These are phyloP conservation scores for Rhizophora apiculata DNA, from an alignment of 345 rosid genomes.

Conservation along the genomic window DNA sequence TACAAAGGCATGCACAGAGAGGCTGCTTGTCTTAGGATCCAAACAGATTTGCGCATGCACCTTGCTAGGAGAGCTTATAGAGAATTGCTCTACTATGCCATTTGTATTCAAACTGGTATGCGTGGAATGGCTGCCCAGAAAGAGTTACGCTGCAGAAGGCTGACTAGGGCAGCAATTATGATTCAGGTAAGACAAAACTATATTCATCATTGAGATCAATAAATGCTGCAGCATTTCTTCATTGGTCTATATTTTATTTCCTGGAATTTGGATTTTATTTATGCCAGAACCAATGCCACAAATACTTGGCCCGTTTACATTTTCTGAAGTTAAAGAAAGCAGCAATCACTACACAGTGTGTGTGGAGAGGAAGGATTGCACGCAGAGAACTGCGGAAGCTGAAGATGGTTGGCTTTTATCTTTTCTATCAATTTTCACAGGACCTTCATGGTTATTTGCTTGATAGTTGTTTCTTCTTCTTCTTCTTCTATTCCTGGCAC, in stretches of 20 bases:
- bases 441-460: neutral
- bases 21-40: slow-evolving; percentile 78
- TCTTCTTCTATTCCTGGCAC: neutral
- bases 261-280: slow-evolving; percentile 19
- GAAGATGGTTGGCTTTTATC: slow-evolving; percentile 59
- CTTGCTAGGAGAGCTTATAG: slow-evolving; percentile 72
- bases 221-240: neutral
- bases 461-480: too few relatives aligned
- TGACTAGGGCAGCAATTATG: slow-evolving; percentile 63
- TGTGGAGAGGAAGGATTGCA: slow-evolving; percentile 95
- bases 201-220: neutral
- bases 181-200: slow-evolving; percentile 55
- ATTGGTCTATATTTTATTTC: slow-evolving; percentile 2
- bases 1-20: slow-evolving; percentile 67
- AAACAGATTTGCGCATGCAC: slow-evolving; percentile 73
- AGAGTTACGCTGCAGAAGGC: slow-evolving; percentile 69
- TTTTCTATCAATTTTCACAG: neutral
- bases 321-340: slow-evolving; percentile 69
- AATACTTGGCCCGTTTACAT: slow-evolving; percentile 56
- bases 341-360: slow-evolving; percentile 77
- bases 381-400: slow-evolving; percentile 82
- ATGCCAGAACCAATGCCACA: slow-evolving; percentile 70
- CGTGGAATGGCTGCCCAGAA: slow-evolving; percentile 93
- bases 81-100: slow-evolving; percentile 49
- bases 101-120: slow-evolving; percentile 74